Percentiles rank a stretch among this genome's conserved stretches.
Evolutionary conservation across 106 monocot species (phyloP).

Genomic region (Platanthera guangdongensis): DNA sequence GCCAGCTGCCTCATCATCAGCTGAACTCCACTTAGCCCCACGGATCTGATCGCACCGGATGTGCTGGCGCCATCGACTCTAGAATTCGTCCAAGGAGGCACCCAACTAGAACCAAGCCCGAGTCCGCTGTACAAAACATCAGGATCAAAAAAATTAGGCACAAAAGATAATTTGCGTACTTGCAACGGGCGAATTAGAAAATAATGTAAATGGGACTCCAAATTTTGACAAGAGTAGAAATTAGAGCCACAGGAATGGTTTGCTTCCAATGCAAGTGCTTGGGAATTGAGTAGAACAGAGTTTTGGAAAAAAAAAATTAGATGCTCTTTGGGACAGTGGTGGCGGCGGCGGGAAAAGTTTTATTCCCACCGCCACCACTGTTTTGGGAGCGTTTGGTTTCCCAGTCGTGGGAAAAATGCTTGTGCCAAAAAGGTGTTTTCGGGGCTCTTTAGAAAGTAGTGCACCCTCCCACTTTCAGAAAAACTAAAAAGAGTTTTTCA

Average conservation of each 20-base stretch:
- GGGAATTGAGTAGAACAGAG: neutral
- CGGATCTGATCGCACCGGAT: constrained; percentile 41
- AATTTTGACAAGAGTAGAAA: neutral
- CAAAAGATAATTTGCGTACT: neutral
- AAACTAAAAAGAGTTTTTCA: too few species aligned
- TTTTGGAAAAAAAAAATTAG: too few species aligned
- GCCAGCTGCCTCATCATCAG: constrained; percentile 96
- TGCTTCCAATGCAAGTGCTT: neutral
- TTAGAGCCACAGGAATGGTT: neutral
- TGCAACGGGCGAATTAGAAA: neutral
- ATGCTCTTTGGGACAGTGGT: too few species aligned
- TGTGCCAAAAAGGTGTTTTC: too few species aligned
- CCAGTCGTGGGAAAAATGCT: too few species aligned
- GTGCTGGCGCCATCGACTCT: constrained; percentile 52
- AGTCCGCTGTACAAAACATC: constrained; percentile 30
- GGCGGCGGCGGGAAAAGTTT: too few species aligned
- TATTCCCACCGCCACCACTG: too few species aligned
- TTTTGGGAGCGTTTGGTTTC: too few species aligned
- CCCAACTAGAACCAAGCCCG: constrained; percentile 47
- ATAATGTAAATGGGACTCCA: neutral
- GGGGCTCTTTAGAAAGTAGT: too few species aligned
- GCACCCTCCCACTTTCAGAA: too few species aligned
- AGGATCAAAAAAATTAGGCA: neutral
- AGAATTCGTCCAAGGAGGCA: constrained; percentile 41
- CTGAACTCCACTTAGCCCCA: constrained; percentile 72